Evolutionary conservation across 768 basidiomycete species (phyloP).

Genomic region (Clathrus columnatus): DNA sequence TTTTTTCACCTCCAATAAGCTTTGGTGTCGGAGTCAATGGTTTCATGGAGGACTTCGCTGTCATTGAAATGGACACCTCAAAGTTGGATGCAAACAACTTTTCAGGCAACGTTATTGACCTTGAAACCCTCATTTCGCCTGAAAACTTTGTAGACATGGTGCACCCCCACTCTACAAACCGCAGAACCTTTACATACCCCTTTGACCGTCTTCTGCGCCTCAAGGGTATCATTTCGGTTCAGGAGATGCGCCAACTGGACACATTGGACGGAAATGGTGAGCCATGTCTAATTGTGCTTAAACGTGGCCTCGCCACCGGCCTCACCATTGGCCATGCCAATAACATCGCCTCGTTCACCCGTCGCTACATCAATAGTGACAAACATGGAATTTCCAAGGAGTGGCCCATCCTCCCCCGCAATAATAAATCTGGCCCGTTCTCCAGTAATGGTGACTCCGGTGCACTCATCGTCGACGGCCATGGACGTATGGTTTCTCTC

Average conservation of each 20-base stretch:
- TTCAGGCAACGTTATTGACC: constrained; percentile 10
- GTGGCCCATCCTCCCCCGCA: constrained; percentile 7
- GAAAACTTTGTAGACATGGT: constrained; percentile 12
- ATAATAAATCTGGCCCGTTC: constrained; percentile 16
- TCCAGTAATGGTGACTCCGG: constrained; percentile 19
- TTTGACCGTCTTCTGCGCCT: constrained; percentile 25
- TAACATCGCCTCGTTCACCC: constrained; percentile 13
- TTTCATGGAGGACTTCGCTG: not conserved
- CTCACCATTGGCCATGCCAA: constrained; percentile 28
- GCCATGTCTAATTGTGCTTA: constrained; percentile 26
- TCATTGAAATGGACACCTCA: constrained; percentile 16
- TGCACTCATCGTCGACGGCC: constrained; percentile 14
- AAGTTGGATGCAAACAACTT: constrained; percentile 11
- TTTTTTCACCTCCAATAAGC: not conserved
- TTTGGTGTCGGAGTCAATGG: not conserved
- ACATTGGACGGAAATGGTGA: constrained; percentile 24
- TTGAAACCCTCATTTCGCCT: constrained; percentile 15
- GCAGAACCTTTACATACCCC: constrained; percentile 22
- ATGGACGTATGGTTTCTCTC: constrained; percentile 14
- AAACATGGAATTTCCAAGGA: constrained; percentile 12
- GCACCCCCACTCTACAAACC: constrained; percentile 11
- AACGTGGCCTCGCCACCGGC: constrained; percentile 29
- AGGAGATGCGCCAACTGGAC: constrained; percentile 22
- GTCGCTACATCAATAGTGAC: constrained; percentile 9
- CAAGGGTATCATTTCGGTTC: constrained; percentile 16